phyloP scores from a whole-genome alignment of 75 land plant genomes.

The Adiantum capillusveneris region DNA sequence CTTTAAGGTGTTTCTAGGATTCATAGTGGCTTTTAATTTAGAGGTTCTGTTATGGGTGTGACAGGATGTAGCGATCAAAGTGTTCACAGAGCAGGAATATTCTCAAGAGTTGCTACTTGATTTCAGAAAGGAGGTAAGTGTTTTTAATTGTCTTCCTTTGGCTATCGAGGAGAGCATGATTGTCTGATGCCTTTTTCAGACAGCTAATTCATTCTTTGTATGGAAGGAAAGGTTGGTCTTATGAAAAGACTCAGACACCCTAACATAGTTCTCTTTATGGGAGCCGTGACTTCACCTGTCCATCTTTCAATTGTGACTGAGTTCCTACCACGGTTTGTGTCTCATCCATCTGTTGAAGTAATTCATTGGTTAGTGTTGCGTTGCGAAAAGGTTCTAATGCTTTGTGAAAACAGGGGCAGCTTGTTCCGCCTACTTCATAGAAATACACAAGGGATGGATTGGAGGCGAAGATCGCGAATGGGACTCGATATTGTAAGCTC shows the following conservation, averaged over 20 bases:
- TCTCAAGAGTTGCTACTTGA: conserved; percentile 53
- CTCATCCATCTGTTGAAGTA: too few relatives aligned
- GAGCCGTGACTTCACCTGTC: conserved; percentile 72
- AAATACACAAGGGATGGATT: conserved; percentile 53
- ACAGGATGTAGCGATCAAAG: conserved; percentile 91
- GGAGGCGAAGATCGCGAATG: conserved; percentile 68
- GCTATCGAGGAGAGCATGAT: background rate
- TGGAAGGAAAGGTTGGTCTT: conserved; percentile 68
- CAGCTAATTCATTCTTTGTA: background rate
- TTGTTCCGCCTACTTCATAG: conserved; percentile 52
- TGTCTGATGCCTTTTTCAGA: background rate
- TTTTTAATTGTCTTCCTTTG: too few relatives aligned
- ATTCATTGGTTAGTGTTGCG: too few relatives aligned
- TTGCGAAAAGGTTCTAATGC: too few relatives aligned
- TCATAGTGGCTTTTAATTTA: too few relatives aligned
- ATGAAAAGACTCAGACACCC: conserved; percentile 81
- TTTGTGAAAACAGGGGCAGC: conserved; percentile 62
- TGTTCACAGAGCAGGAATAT: conserved; percentile 71
- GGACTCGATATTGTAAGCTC: conserved; percentile 72
- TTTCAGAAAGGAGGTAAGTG: conserved; percentile 72
- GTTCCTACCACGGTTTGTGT: conserved; percentile 71
- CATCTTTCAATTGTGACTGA: conserved; percentile 85
- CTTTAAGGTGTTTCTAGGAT: too few relatives aligned
- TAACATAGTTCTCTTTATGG: conserved; percentile 90
- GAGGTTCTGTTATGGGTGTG: background rate